Conservation (phyloP, 352 stramenopile species). For the Phytophthora capsici region DNA sequence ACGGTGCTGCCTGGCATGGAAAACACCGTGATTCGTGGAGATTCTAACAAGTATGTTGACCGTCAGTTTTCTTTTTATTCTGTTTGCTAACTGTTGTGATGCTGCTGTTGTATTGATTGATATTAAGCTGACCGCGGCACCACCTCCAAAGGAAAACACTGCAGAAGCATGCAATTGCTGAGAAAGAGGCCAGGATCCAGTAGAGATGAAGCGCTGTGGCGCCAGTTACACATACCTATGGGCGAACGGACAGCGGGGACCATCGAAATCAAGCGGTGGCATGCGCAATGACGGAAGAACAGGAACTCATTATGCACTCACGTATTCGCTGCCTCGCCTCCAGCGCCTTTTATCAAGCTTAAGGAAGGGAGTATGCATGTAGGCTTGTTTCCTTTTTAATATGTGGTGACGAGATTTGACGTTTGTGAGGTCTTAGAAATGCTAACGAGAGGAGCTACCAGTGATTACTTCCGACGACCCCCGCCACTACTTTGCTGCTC, state of each 20-base stretch:
- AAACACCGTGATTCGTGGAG: slow-evolving; percentile 88
- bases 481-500: slow-evolving; percentile 56
- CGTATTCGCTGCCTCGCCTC: slow-evolving; percentile 15
- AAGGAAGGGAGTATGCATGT: slow-evolving; percentile 41
- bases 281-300: neutral
- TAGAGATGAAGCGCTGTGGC: slow-evolving; percentile 19
- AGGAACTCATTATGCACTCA: slow-evolving; percentile 10
- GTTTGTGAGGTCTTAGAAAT: slow-evolving; percentile 25
- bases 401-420: slow-evolving; percentile 34
- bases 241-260: slow-evolving; percentile 9
- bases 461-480: slow-evolving; percentile 61
- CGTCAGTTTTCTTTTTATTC: slow-evolving; percentile 12
- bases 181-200: slow-evolving; percentile 27
- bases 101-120: slow-evolving; percentile 74
- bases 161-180: slow-evolving; percentile 79
- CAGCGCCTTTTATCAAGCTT: slow-evolving; percentile 30
- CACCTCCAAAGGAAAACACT: slow-evolving; percentile 75
- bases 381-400: slow-evolving; percentile 34
- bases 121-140: slow-evolving; percentile 88
- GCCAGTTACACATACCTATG: slow-evolving; percentile 22
- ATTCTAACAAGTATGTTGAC: slow-evolving; percentile 74
- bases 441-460: neutral
- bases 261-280: slow-evolving; percentile 15
- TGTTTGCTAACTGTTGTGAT: too few species aligned
- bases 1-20: slow-evolving; percentile 97